A percentile compares a stretch with the other conserved stretches of the same genome.
These are phyloP conservation scores for Colletotrichum navitas DNA, from an alignment of 2,329 filamentous ascomycete genomes.

Conservation along the genomic window DNA sequence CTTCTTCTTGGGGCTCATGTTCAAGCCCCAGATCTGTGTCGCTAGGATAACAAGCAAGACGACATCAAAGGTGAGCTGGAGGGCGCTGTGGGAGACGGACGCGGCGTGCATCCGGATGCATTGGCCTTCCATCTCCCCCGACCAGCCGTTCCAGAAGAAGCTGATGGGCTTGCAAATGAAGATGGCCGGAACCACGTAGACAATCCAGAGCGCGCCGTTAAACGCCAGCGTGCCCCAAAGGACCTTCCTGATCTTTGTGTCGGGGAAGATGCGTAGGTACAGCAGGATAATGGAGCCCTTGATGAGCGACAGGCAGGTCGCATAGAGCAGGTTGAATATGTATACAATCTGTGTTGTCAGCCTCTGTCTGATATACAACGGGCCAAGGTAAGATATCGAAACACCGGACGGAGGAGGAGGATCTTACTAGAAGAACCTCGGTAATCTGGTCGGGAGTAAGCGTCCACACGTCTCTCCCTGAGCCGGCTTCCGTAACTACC, in stretches of 20 bases:
- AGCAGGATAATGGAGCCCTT: not conserved
- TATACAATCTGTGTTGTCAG: not conserved
- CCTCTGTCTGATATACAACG: not conserved
- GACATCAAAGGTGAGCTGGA: not conserved
- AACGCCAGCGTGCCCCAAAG: not conserved
- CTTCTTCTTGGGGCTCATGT: not conserved
- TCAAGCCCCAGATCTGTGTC: not conserved
- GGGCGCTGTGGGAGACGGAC: not conserved
- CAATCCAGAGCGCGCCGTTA: not conserved
- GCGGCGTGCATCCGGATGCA: not conserved
- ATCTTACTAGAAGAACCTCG: not conserved
- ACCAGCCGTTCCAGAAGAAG: not conserved
- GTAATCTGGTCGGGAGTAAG: not conserved
- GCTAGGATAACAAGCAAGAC: not conserved
- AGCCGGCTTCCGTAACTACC: not conserved
- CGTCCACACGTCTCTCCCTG: not conserved
- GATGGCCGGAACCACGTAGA: not conserved
- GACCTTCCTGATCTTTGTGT: not conserved
- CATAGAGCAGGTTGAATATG: not conserved
- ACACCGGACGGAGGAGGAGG: too few relatives aligned
- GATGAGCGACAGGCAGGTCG: not conserved
- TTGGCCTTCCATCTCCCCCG: not conserved
- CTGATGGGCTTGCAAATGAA: not conserved
- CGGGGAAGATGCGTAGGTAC: not conserved
- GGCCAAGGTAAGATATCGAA: too few relatives aligned